Evolutionary conservation across 2,329 filamentous ascomycete genomes (phyloP), one percentile per base, ranked within the genome.

Genomic region (Diplocarpon mali): DNA sequence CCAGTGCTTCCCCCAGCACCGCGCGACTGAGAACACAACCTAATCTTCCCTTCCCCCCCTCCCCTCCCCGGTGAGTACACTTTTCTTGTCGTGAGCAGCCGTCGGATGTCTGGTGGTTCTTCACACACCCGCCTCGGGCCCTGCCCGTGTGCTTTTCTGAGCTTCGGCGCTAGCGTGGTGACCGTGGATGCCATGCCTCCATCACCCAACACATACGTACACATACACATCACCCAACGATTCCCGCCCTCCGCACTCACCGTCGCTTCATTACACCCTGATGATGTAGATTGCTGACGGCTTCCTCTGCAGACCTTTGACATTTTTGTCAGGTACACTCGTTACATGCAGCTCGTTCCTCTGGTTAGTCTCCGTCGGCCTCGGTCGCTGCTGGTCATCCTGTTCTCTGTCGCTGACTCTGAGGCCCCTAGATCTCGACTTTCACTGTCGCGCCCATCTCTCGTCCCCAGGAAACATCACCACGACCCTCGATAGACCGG

Each of bases 321-420:
- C 66, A 66, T 61, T 57, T 61, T 62, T 67, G 71, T 76, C 73
- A 75, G 73, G 67, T 75, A 73, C 73, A 73, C 66, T 77, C 74
- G 67, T 73, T 76, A 53, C 51, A 32, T 42, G 47, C 56, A 64
- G 61, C 57, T 57, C 54, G 57, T 61, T 64, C 69, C 73, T 70
- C 71, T 69, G 64, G 65, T 67, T 7, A 24, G 20, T 24, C 20
- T 3, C n/a, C 20, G 28, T 17, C 15, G 7, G 34, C 11, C 4
- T 35, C 4, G 3, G 5, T n/a, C 30, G 15, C 17, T 17, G 37
- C 12, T 24, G 31, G 30, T 34, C 17, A 16, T 14, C 41, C 42
- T 35, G 37, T 20, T 42, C 39, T 31, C 41, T 17, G 39, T 45
- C 47, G 41, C 50, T 54, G 41, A 57, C 48, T 54, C 49, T 32